These are phyloP conservation scores for Fusarium musae DNA, from an alignment of 2,329 filamentous ascomycete genomes.

Conservation along the genomic window DNA sequence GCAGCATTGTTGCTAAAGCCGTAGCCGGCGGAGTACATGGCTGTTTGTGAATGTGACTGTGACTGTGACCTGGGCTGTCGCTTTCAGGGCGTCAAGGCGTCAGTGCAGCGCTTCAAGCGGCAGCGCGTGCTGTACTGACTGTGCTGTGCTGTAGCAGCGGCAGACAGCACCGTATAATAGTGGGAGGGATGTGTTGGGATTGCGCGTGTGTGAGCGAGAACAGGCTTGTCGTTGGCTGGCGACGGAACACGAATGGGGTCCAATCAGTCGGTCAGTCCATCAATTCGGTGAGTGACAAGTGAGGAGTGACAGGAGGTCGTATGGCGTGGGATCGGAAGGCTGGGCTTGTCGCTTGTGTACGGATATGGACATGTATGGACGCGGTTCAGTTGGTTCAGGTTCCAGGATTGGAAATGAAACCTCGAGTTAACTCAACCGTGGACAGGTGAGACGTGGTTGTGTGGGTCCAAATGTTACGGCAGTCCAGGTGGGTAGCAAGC, in stretches of 20 bases:
- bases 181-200: conserved; percentile 14
- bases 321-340: conserved; percentile 31
- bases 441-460: conserved; percentile 38
- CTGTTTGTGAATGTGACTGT: conserved; percentile 15
- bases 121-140: conserved; percentile 24
- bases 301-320: conserved; percentile 15
- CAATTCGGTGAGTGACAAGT: conserved; percentile 14
- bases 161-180: conserved; percentile 17
- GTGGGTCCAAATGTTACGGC: conserved; percentile 37
- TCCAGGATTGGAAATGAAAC: conserved; percentile 44
- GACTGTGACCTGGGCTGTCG: conserved; percentile 4
- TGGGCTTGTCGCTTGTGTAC: conserved; percentile 41
- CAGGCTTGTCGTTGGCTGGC: conserved; percentile 37
- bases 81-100: conserved; percentile 28
- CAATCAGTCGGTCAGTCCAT: conserved; percentile 18
- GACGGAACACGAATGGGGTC: conserved; percentile 33
- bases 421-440: conserved; percentile 35
- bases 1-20: conserved; percentile 64
- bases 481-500: not conserved
- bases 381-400: conserved; percentile 40
- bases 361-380: conserved; percentile 36
- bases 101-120: conserved; percentile 37
- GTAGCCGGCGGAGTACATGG: conserved; percentile 67
- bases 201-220: conserved; percentile 28
- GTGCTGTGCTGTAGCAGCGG: conserved; percentile 23